Percentiles rank a stretch among this genome's conserved stretches.
phyloP scores from a whole-genome alignment of 1,284 basidiomycete species.

The Ceratobasidium theobromae region DNA sequence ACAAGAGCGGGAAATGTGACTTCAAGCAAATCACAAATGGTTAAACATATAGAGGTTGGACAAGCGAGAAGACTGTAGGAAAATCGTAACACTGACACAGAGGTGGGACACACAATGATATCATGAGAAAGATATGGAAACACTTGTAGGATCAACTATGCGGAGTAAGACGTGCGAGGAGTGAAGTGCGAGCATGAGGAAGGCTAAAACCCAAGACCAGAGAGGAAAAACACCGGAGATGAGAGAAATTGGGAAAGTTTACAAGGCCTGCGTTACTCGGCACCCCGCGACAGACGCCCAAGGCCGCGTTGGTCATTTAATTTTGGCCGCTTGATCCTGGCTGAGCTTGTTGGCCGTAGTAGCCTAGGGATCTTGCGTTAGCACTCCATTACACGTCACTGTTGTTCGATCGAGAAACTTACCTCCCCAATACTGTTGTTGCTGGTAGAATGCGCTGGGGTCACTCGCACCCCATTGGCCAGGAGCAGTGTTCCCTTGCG shows the following conservation, averaged over 20 bases:
- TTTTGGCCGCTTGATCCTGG: slow-evolving; percentile 45
- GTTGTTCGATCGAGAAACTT: slow-evolving; percentile 40
- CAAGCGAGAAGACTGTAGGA: slow-evolving; percentile 36
- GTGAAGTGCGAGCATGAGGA: slow-evolving; percentile 33
- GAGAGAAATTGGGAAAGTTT: slow-evolving; percentile 27
- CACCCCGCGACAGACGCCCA: slow-evolving; percentile 9
- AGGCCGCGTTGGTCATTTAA: slow-evolving; percentile 14
- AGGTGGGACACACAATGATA: slow-evolving; percentile 19
- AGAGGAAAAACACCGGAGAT: slow-evolving; percentile 27
- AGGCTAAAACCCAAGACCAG: slow-evolving; percentile 30
- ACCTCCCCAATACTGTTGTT: slow-evolving; percentile 80
- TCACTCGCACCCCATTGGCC: slow-evolving; percentile 63
- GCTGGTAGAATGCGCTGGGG: slow-evolving; percentile 66
- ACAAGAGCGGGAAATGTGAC: slow-evolving; percentile 15
- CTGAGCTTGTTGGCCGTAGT: slow-evolving; percentile 42
- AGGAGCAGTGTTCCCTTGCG: slow-evolving; percentile 52
- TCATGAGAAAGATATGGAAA: slow-evolving; percentile 35
- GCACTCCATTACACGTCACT: slow-evolving; percentile 1
- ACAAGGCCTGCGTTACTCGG: slow-evolving; percentile 30
- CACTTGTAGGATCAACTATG: slow-evolving; percentile 32
- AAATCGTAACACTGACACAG: slow-evolving; percentile 36
- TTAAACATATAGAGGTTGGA: slow-evolving; percentile 20
- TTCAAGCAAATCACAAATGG: slow-evolving; percentile 17
- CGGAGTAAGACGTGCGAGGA: slow-evolving; percentile 28
- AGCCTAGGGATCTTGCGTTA: too few species aligned